Evolutionary conservation across 345 rosid species (phyloP).

Genomic region (Trapa incisa): DNA sequence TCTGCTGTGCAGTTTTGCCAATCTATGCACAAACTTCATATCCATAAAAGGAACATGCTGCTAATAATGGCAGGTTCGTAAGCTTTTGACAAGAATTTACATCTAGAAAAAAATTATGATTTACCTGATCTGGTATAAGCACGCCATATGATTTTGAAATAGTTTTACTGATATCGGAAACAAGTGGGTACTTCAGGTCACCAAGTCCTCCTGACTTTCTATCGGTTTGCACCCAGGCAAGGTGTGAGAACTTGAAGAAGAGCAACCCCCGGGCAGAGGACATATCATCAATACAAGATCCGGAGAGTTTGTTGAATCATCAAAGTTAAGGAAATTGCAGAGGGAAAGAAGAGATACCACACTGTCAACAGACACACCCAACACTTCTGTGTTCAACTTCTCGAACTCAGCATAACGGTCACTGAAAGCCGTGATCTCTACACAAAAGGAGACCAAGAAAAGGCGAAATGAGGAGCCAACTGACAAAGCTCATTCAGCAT

Average conservation of each 20-base stretch:
- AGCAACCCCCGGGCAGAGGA: too few relatives aligned
- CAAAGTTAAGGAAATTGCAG: background rate
- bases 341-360: conserved; percentile 43
- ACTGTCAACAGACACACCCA: conserved; percentile 87
- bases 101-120: background rate
- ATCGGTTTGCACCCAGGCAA: conserved; percentile 98
- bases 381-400: conserved; percentile 71
- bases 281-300: background rate
- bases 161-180: conserved; percentile 85
- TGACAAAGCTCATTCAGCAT: background rate
- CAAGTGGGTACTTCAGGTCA: conserved; percentile 76
- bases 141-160: conserved; percentile 74
- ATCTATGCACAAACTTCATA: background rate
- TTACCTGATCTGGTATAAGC: conserved; percentile 86
- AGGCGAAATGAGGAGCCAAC: background rate
- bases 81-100: too few relatives aligned
- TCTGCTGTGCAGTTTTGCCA: background rate
- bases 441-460: conserved; percentile 6
- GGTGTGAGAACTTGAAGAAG: conserved; percentile 64
- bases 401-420: conserved; percentile 75
- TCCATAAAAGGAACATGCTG: background rate
- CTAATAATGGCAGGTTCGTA: background rate
- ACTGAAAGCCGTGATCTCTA: conserved; percentile 98
- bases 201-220: conserved; percentile 98
- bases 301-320: background rate